Evolutionary conservation across 1,139 yeast genomes (phyloP), one percentile per base, ranked within the genome.

Genomic region (Magnusiomyces paraingens): DNA sequence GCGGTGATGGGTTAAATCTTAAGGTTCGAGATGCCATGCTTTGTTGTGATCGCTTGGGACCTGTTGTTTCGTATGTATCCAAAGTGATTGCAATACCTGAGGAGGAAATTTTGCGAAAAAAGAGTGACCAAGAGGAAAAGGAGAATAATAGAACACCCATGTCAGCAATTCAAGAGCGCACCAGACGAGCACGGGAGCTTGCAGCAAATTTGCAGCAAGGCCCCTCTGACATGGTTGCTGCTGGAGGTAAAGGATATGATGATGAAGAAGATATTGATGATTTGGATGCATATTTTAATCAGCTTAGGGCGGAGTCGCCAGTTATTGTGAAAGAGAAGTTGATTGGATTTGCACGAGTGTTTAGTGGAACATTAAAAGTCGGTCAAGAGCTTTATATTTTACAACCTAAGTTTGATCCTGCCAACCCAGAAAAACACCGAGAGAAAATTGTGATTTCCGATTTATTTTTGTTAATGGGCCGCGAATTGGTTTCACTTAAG

Each of bases 401-500:
- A 29, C 95, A 95, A 0, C 99, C 99, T 2, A 86, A 87, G 64
- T 93, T 83, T 68, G 86, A 87, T 64, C 94, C 97, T 0, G 68
- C 78, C 0, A 66, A 74, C 32, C 91, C 94, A 6, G 73, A 70
- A 17, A 79, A 81, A 57, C 85, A 85, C 63, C 72, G 83, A 21
- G 73, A 78, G 29, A 71, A 70, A 5, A 77, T 80, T 0, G 72
- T 71, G 1, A 78, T 94, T 38, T 78, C 85, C 14, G 88, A 84
- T 49, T 72, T 94, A 47, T 91, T 81, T 64, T 73, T 93, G 57
- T 76, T 94, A 51, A 94, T 94, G 99, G 99, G 99, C 14, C 77
- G 93, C 59, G 98, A 93, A 58, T 74, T 93, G 53, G 82, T 90
- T 1, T 76, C 89, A 12, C 75, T 94, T 62, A 78, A 84, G 35